phyloP scores from a whole-genome alignment of 2,329 filamentous ascomycete genomes.

The Pseudopyricularia javanii region DNA sequence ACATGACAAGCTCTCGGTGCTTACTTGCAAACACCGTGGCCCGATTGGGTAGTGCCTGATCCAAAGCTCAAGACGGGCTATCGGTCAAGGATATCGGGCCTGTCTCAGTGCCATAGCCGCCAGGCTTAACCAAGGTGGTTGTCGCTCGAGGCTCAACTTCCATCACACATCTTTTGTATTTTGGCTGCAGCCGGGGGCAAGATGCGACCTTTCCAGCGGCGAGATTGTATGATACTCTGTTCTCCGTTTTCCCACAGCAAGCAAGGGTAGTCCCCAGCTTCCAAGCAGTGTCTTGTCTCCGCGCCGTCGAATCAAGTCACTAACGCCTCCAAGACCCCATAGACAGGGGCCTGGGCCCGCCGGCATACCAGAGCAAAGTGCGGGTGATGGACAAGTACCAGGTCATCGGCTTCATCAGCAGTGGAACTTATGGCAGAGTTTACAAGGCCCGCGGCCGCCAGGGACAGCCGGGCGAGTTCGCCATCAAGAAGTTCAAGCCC shows the following conservation, averaged over 20 bases:
- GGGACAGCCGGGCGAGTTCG: constrained; percentile 69
- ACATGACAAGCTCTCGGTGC: too few species aligned
- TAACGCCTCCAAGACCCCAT: constrained; percentile 30
- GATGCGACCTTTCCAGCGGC: background rate
- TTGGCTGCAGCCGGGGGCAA: background rate
- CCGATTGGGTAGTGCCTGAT: too few species aligned
- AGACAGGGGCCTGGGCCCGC: constrained; percentile 32
- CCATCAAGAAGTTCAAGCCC: constrained; percentile 99
- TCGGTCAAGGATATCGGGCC: too few species aligned
- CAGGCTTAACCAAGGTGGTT: too few species aligned
- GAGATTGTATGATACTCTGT: background rate
- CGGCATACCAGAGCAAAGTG: constrained; percentile 62
- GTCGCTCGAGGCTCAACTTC: too few species aligned
- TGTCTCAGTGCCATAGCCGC: too few species aligned
- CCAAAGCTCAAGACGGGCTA: too few species aligned
- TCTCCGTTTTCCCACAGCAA: background rate
- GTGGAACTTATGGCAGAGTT: constrained; percentile 92
- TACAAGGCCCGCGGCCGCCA: constrained; percentile 83
- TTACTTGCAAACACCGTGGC: too few species aligned
- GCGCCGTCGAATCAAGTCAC: constrained; percentile 18
- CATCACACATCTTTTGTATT: background rate
- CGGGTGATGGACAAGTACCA: constrained; percentile 88
- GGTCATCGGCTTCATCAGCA: constrained; percentile 96
- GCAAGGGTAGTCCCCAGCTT: background rate
- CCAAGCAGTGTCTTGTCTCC: background rate